Conservation (phyloP, 2,329 filamentous ascomycete species). For the Tolypocladium pustulatum region DNA sequence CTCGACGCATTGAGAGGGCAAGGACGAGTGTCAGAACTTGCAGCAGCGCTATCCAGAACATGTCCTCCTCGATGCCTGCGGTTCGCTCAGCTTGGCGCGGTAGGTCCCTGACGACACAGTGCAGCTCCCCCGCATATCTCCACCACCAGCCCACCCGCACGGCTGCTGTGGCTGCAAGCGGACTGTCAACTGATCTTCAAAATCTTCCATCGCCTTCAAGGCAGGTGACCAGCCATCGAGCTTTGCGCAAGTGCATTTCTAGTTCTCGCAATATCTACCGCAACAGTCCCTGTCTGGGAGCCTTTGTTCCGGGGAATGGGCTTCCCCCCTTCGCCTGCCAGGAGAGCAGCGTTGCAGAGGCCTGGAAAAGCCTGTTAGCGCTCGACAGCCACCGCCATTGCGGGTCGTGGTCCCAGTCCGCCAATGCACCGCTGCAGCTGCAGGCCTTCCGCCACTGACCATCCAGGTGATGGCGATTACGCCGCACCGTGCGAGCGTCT, state of each 20-base stretch:
- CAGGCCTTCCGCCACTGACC: background rate
- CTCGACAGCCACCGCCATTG: conserved; percentile 2
- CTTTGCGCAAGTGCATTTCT: background rate
- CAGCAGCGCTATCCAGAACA: background rate
- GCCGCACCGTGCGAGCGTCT: conserved; percentile 4
- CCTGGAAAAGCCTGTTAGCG: background rate
- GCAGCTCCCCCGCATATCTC: background rate
- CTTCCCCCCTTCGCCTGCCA: background rate
- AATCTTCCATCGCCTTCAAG: background rate
- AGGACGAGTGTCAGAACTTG: background rate
- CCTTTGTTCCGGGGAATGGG: background rate
- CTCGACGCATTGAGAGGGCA: background rate
- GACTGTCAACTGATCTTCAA: conserved; percentile 1
- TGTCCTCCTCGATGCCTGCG: background rate
- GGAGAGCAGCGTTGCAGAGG: background rate
- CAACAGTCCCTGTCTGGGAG: background rate
- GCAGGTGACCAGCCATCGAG: conserved; percentile 8
- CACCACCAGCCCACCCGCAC: background rate
- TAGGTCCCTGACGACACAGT: conserved; percentile 2
- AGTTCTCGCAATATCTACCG: background rate
- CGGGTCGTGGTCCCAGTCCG: background rate
- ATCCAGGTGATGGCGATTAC: conserved; percentile 3
- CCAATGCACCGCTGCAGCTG: conserved; percentile 1
- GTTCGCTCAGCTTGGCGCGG: background rate
- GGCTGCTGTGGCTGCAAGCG: conserved; percentile 4